phyloP scores from a whole-genome alignment of 1,139 yeast species.

The Saccharomyces pastorianus region DNA sequence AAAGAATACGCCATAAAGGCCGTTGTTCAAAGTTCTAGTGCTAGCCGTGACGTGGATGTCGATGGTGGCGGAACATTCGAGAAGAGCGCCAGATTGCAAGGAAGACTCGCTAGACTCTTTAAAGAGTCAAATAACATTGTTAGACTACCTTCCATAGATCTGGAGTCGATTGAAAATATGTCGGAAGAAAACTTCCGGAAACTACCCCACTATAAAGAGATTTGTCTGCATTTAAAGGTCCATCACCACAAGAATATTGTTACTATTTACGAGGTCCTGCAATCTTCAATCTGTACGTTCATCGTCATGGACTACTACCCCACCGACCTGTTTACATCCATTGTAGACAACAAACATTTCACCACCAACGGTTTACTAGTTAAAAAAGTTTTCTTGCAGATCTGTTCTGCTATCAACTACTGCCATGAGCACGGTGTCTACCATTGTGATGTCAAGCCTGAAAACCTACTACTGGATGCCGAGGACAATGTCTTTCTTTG shows the following conservation, averaged over 20 bases:
- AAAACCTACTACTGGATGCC: constrained; percentile 62
- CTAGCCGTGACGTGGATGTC: background rate
- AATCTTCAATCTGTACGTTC: constrained; percentile 47
- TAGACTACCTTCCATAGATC: constrained; percentile 24
- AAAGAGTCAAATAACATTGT: constrained; percentile 22
- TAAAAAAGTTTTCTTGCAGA: constrained; percentile 66
- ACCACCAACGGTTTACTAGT: constrained; percentile 36
- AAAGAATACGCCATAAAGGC: constrained; percentile 65
- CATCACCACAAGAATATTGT: constrained; percentile 72
- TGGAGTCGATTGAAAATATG: constrained; percentile 22
- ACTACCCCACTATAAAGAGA: constrained; percentile 43
- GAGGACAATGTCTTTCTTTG: constrained; percentile 59
- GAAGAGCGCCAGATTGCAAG: constrained; percentile 9
- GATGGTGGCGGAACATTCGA: constrained; percentile 1
- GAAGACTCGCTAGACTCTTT: constrained; percentile 26
- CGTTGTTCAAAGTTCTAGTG: constrained; percentile 41
- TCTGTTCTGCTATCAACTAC: constrained; percentile 62
- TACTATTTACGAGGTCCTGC: constrained; percentile 63
- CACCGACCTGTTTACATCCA: constrained; percentile 75
- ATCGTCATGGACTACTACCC: constrained; percentile 76
- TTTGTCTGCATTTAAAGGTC: constrained; percentile 62
- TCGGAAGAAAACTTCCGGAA: constrained; percentile 18
- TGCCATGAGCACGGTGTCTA: constrained; percentile 63
- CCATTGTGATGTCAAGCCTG: constrained; percentile 91
- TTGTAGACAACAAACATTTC: constrained; percentile 53